Percentiles rank a stretch among this genome's conserved stretches.
phyloP scores from a whole-genome alignment of 768 basidiomycete species.

The Amanita inopinata region DNA sequence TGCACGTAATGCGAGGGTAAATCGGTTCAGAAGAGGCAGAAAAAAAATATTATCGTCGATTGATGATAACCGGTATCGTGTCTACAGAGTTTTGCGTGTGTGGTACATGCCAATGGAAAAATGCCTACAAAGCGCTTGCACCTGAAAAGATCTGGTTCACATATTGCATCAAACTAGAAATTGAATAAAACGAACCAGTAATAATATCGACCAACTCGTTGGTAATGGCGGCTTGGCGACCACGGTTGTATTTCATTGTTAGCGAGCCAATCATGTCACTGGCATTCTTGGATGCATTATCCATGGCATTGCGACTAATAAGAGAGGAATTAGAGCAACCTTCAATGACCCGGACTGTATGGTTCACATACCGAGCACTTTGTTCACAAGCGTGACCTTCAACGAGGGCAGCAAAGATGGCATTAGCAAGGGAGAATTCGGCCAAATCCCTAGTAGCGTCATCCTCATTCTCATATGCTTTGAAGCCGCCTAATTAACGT shows the following conservation, averaged over 20 bases:
- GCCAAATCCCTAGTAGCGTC: slow-evolving; percentile 88
- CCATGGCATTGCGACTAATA: slow-evolving; percentile 92
- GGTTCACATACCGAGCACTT: slow-evolving; percentile 60
- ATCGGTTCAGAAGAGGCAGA: not conserved
- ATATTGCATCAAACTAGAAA: not conserved
- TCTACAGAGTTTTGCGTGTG: slow-evolving; percentile 9
- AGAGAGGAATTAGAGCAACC: slow-evolving; percentile 8
- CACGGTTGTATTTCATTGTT: slow-evolving; percentile 96
- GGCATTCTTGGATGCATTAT: slow-evolving; percentile 99
- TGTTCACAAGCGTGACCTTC: slow-evolving; percentile 96
- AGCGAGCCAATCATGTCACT: slow-evolving; percentile 82
- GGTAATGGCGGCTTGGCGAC: slow-evolving; percentile 95
- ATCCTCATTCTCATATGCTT: slow-evolving; percentile 96
- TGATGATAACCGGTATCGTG: slow-evolving; percentile 10
- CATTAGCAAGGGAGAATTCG: slow-evolving; percentile 95
- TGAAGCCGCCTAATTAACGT: slow-evolving; percentile 63
- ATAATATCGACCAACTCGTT: slow-evolving; percentile 92
- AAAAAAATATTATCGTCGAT: slow-evolving; percentile 3
- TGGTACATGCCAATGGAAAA: slow-evolving; percentile 1
- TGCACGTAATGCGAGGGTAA: not conserved
- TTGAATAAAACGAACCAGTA: slow-evolving; percentile 47
- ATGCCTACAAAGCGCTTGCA: slow-evolving; percentile 33
- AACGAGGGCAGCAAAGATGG: slow-evolving; percentile 87
- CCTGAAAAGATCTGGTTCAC: slow-evolving; percentile 18
- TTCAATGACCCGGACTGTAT: not conserved